These are phyloP conservation scores for Bertia moriformis DNA, from an alignment of 2,329 filamentous ascomycete species.

Conservation along the genomic window DNA sequence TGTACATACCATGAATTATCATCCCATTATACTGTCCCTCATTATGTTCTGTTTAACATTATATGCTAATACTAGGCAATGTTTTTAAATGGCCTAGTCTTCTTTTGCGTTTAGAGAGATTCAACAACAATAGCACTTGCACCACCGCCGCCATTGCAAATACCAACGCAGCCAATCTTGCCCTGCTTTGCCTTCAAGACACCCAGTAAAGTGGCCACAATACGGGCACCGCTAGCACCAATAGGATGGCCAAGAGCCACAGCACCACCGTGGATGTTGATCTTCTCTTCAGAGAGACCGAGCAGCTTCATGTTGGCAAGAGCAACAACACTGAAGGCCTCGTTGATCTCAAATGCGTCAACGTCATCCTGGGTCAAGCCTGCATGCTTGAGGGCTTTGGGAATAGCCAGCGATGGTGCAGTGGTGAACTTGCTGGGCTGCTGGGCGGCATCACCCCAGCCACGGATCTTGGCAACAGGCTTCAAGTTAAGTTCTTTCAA, in stretches of 20 bases:
- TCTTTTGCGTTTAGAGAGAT: conserved; percentile 42
- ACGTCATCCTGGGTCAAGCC: conserved; percentile 63
- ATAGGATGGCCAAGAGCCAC: conserved; percentile 93
- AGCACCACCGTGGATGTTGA: conserved; percentile 89
- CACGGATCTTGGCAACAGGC: conserved; percentile 89
- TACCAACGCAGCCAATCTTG: conserved; percentile 85
- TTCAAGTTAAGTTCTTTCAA: conserved; percentile 82
- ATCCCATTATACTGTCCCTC: too few species aligned
- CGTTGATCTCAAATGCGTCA: conserved; percentile 97
- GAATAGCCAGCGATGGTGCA: conserved; percentile 81
- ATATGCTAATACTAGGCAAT: too few species aligned
- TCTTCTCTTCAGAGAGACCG: conserved; percentile 63
- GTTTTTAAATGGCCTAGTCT: too few species aligned
- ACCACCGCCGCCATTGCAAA: conserved; percentile 95
- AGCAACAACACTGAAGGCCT: conserved; percentile 93
- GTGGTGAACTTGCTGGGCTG: conserved; percentile 92
- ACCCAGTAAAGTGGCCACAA: conserved; percentile 76
- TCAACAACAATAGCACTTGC: conserved; percentile 90
- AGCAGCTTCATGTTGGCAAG: conserved; percentile 93
- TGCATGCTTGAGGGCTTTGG: conserved; percentile 93
- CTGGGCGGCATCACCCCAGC: conserved; percentile 89
- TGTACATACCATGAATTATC: too few species aligned
- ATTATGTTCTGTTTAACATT: too few species aligned
- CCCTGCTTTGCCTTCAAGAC: conserved; percentile 81
- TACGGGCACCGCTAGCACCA: conserved; percentile 83